Conservation (phyloP, 2,329 filamentous ascomycete species). For the Paracoccidioides lutzii region DNA sequence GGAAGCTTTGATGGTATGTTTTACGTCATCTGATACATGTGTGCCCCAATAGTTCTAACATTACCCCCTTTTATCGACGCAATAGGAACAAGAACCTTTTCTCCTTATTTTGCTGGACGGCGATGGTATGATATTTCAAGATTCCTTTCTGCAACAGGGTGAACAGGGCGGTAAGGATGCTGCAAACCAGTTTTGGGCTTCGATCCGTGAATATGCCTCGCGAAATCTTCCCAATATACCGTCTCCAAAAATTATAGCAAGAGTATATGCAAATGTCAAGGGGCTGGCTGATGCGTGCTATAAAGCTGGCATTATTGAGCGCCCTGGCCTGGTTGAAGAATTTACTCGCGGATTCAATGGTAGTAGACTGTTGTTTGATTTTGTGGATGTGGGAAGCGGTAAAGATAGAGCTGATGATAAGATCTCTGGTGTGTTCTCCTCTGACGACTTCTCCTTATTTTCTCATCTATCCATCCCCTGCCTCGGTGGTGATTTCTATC, state of each 20-base stretch:
- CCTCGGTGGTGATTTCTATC: neutral
- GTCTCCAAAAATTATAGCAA: conserved; percentile 37
- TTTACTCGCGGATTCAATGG: conserved; percentile 46
- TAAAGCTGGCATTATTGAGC: conserved; percentile 33
- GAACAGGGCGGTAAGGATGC: conserved; percentile 42
- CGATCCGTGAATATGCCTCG: conserved; percentile 33
- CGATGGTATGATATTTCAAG: conserved; percentile 43
- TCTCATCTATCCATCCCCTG: neutral
- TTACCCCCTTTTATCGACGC: conserved; percentile 7
- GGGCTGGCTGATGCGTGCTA: conserved; percentile 38
- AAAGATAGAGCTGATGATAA: conserved; percentile 37
- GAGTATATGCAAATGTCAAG: conserved; percentile 43
- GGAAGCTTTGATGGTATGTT: conserved; percentile 34
- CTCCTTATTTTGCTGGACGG: conserved; percentile 44
- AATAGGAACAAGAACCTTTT: conserved; percentile 41
- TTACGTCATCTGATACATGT: neutral
- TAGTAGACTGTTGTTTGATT: conserved; percentile 38
- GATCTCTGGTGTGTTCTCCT: conserved; percentile 28
- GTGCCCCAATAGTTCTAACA: neutral
- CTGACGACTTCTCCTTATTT: neutral
- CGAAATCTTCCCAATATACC: conserved; percentile 30
- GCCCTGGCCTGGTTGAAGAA: conserved; percentile 33
- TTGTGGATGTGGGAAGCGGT: conserved; percentile 36
- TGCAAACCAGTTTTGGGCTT: conserved; percentile 36
- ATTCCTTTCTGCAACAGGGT: conserved; percentile 37